phyloP scores from a whole-genome alignment of 345 rosid species.

The Abelmoschus esculentus region DNA sequence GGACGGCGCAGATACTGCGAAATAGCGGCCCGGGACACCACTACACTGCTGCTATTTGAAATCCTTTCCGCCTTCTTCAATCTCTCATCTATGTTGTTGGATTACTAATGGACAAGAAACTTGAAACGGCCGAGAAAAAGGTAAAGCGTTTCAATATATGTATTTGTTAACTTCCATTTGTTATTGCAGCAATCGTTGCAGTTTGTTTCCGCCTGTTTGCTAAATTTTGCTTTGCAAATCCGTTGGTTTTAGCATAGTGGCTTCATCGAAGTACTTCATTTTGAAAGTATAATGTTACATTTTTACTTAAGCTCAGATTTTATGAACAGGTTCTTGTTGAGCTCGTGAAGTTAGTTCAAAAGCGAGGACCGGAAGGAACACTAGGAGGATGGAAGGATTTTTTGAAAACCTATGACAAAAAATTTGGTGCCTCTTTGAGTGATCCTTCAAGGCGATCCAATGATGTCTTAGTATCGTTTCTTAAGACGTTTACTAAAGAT shows the following conservation, averaged over 20 bases:
- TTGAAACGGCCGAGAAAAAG: conserved; percentile 28
- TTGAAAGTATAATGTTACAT: not conserved
- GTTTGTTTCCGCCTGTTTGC: not conserved
- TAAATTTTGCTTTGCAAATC: too few relatives aligned
- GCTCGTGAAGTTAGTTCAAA: conserved; percentile 58
- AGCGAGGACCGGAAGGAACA: conserved; percentile 39
- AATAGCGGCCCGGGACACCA: too few relatives aligned
- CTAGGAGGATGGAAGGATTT: conserved; percentile 75
- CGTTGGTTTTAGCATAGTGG: not conserved
- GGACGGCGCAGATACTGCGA: too few relatives aligned
- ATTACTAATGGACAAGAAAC: conserved; percentile 30
- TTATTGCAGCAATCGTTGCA: not conserved
- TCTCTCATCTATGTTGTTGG: not conserved
- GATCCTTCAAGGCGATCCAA: conserved; percentile 62
- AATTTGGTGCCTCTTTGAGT: conserved; percentile 50
- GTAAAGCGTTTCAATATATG: conserved; percentile 11
- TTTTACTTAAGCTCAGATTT: not conserved
- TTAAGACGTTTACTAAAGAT: conserved; percentile 40
- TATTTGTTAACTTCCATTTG: not conserved
- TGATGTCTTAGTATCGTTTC: conserved; percentile 52
- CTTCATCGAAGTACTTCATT: not conserved
- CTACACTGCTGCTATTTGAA: too few relatives aligned
- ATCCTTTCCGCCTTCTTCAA: too few relatives aligned
- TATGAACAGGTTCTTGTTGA: conserved; percentile 51
- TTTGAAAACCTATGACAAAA: conserved; percentile 40